Base-by-base conservation (phyloP, 352 stramenopile species). In the Phytophthora foliorum region DNA sequence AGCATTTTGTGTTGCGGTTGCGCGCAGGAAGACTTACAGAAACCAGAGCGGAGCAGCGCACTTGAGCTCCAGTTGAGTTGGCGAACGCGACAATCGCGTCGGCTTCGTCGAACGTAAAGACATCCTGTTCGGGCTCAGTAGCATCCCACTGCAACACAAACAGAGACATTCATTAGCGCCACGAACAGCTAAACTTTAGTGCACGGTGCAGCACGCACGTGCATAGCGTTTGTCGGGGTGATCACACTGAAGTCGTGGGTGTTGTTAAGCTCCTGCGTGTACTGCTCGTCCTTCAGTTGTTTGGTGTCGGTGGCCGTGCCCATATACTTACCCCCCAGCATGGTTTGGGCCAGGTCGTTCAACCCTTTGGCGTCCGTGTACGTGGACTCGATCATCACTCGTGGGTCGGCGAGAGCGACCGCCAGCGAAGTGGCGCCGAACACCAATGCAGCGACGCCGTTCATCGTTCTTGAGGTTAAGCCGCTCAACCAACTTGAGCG, bases 271-370 rank as follows among this genome's bases (percentile, higher is more conserved):
- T 60, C n/a, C n/a, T 48, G 36, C 13, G 21, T 17, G 32, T 63
- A 69, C 32, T 69, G 61, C 21, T 45, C 38, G 21, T 69, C 61
- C 9, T 32, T 36, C 41, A 69, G 39, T 17, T 69, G 51, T 11
- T 63, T 63, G 17, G 57, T 24, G 39, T 60, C 53, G 6, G 57
- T 65, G 31, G 53, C 59, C 17, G 66, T 74, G 53, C 72, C 72
- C 54, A 80, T 74, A 57, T 77, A 80, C 51, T 80, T 80, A 11
- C 63, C 60, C 21, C 57, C 62, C n/a, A n/a, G n/a, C 17, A 36
- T 56, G n/a, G 63, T 46, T 68, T 77, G 17, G 63, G 38, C 72
- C 34, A 77, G 36, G 36, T 77, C 68, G 51, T 80, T 61, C 19
- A 80, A 42, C 1, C 72, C 72, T n/a, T 74, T 44, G 0, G 34